Percentiles rank a stretch among this genome's conserved stretches.
Evolutionary conservation across 2,329 filamentous ascomycete genomes (phyloP).

Genomic region (Pseudopyricularia javanii): DNA sequence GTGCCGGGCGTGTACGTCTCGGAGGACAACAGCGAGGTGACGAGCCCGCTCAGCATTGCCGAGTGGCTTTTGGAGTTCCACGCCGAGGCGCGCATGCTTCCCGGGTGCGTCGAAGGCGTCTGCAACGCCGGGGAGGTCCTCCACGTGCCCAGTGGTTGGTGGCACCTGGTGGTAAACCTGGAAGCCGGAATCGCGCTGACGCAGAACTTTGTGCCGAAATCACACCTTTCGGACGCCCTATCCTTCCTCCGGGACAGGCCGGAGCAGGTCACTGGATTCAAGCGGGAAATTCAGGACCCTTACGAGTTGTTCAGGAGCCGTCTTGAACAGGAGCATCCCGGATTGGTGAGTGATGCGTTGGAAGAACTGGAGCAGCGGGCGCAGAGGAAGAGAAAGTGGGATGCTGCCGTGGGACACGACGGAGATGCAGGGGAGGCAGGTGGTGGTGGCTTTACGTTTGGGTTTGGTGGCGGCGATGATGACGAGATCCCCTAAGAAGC

Average conservation of each 20-base stretch:
- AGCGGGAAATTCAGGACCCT: constrained; percentile 55
- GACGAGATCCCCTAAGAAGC: constrained; percentile 28
- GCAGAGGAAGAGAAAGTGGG: constrained; percentile 75
- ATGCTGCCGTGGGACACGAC: constrained; percentile 52
- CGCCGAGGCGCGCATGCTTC: constrained; percentile 60
- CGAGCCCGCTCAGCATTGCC: constrained; percentile 86
- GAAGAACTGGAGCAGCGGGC: constrained; percentile 50
- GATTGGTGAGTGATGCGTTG: constrained; percentile 49
- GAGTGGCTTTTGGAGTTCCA: constrained; percentile 93
- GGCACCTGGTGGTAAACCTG: constrained; percentile 89
- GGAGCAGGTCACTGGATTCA: constrained; percentile 81
- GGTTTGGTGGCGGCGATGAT: constrained; percentile 33
- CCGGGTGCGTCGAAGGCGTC: constrained; percentile 75
- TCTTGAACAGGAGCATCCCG: constrained; percentile 50
- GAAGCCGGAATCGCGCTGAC: constrained; percentile 78
- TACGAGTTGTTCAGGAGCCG: constrained; percentile 64
- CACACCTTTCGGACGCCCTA: constrained; percentile 62
- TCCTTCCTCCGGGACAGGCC: constrained; percentile 71
- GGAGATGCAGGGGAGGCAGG: constrained; percentile 14
- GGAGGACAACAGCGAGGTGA: constrained; percentile 82
- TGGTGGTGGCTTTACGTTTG: constrained; percentile 40
- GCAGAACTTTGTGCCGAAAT: constrained; percentile 82
- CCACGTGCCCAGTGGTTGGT: constrained; percentile 91
- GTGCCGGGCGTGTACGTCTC: constrained; percentile 89
- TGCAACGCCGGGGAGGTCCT: constrained; percentile 76